Conservation (phyloP, 306 rosid genomes). For the Datisca glomerata region DNA sequence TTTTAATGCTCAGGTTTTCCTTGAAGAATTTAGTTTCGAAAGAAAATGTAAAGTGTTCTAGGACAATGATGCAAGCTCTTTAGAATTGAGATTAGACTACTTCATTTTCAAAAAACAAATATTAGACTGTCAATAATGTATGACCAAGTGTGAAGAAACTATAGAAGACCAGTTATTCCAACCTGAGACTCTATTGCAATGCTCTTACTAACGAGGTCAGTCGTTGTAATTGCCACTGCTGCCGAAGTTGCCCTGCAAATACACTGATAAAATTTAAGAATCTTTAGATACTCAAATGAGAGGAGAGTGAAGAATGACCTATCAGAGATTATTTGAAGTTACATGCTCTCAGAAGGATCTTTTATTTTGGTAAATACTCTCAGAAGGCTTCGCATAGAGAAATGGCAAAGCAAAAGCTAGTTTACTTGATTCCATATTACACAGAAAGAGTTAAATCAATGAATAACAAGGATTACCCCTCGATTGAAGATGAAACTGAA, state of each 20-base stretch:
- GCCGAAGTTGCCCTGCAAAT: constrained; percentile 77
- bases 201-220: constrained; percentile 94
- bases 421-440: no score
- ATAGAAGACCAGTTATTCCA: no score
- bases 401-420: no score
- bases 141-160: no score
- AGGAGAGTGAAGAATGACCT: neutral
- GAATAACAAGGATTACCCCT: constrained; percentile 41
- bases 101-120: no score
- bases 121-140: no score
- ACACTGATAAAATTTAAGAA: constrained; percentile 26
- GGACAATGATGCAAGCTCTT: no score
- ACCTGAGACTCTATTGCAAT: constrained; percentile 86
- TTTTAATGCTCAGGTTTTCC: neutral
- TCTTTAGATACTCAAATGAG: neutral
- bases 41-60: no score
- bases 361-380: constrained; percentile 8
- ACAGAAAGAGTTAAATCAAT: no score
- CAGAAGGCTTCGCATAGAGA: no score
- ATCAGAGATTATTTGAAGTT: neutral
- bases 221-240: constrained; percentile 93
- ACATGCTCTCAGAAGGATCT: neutral
- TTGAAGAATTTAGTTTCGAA: no score
- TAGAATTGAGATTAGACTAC: neutral
- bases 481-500: constrained; percentile 50